Evolutionary conservation across 1,284 basidiomycete species (phyloP).

Genomic region (Sphagnurus paluster): DNA sequence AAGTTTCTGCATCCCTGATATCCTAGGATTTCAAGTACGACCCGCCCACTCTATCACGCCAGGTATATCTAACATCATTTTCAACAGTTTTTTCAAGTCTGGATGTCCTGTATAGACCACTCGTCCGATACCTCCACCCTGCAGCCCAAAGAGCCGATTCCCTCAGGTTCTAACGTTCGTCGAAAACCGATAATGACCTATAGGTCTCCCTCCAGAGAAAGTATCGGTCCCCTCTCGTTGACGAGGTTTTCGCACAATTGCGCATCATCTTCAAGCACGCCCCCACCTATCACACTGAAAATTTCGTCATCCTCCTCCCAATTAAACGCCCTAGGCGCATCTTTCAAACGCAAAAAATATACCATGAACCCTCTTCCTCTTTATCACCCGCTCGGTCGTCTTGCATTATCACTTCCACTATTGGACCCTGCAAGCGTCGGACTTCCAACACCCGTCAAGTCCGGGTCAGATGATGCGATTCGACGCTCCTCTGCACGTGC

Average conservation of each 20-base stretch:
- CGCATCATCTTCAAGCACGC: conserved; percentile 15
- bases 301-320: conserved; percentile 11
- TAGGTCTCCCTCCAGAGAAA: conserved; percentile 44
- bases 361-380: conserved; percentile 53
- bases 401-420: conserved; percentile 67
- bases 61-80: neutral
- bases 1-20: neutral
- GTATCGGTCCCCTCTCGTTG: conserved; percentile 20
- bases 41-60: neutral
- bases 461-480: conserved; percentile 32
- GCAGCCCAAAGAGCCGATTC: neutral
- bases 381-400: conserved; percentile 65
- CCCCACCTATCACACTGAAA: conserved; percentile 11
- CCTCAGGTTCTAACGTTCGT: conserved; percentile 22
- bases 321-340: conserved; percentile 1
- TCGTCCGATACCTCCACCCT: neutral
- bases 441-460: conserved; percentile 39
- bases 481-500: conserved; percentile 47
- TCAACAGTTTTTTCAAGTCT: neutral
- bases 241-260: conserved; percentile 12
- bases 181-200: conserved; percentile 53
- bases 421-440: conserved; percentile 60
- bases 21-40: neutral
- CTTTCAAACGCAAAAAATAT: conserved; percentile 20
- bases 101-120: neutral